These are phyloP conservation scores for Hypoxylon sp. DNA, from an alignment of 2,329 filamentous ascomycete genomes.

Conservation along the genomic window DNA sequence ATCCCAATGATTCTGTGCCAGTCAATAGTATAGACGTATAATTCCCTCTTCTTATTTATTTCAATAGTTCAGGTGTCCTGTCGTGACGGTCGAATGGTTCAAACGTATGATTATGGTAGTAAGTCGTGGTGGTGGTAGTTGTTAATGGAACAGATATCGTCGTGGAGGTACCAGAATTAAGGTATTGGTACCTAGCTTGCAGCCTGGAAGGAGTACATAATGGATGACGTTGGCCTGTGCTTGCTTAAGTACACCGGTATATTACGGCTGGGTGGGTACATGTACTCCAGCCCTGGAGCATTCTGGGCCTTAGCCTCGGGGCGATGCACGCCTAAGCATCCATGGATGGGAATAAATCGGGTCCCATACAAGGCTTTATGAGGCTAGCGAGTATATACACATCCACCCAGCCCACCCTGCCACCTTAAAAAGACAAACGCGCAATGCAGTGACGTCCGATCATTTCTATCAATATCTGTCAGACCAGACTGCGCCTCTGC, in stretches of 20 bases:
- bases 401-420: neutral
- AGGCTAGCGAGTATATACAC: conserved; percentile 1
- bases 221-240: conserved; percentile 44
- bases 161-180: neutral
- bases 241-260: conserved; percentile 14
- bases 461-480: conserved; percentile 29
- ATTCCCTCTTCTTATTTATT: neutral
- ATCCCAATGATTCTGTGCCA: conserved; percentile 11
- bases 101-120: conserved; percentile 13
- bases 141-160: conserved; percentile 8
- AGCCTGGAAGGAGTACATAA: conserved; percentile 34
- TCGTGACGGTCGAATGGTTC: conserved; percentile 7
- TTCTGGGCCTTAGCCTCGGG: conserved; percentile 12
- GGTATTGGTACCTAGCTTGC: conserved; percentile 6
- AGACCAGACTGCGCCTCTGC: conserved; percentile 29
- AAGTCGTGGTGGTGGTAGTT: conserved; percentile 18
- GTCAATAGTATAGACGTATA: neutral
- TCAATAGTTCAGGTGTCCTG: neutral
- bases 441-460: conserved; percentile 37
- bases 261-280: neutral
- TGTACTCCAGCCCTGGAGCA: neutral
- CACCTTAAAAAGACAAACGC: conserved; percentile 17
- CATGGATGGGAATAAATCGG: conserved; percentile 1
- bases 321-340: conserved; percentile 21
- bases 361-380: neutral